Conservation (phyloP, 208 protist genomes). For the Wallacemonas sp. region DNA sequence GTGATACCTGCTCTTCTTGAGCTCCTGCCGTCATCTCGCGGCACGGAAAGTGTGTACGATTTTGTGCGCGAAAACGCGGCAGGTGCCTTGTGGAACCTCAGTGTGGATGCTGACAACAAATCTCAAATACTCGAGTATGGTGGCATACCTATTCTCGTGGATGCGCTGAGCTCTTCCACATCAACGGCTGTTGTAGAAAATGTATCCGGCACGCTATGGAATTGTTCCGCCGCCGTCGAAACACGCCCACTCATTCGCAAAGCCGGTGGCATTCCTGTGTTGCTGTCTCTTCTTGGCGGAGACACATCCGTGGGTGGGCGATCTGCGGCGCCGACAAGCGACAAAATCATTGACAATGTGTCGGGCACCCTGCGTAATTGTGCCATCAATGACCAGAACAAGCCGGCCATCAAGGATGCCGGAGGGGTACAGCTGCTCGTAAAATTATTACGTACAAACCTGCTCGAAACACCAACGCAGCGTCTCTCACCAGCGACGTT, state of each 20-base stretch:
- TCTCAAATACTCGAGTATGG: conserved; percentile 87
- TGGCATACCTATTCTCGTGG: conserved; percentile 78
- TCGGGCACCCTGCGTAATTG: conserved; percentile 91
- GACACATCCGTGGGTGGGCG: background rate
- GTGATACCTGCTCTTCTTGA: conserved; percentile 85
- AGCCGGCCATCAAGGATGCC: conserved; percentile 80
- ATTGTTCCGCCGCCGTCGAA: conserved; percentile 89
- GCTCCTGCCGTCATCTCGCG: conserved; percentile 46
- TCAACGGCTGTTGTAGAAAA: conserved; percentile 89
- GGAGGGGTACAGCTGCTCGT: conserved; percentile 85
- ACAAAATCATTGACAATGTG: conserved; percentile 91
- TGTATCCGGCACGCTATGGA: conserved; percentile 91
- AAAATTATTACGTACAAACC: conserved; percentile 29
- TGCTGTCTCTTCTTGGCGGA: conserved; percentile 65
- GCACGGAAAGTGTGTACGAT: conserved; percentile 42
- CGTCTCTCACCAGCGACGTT: conserved; percentile 55
- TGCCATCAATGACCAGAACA: conserved; percentile 93
- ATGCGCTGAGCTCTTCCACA: conserved; percentile 63
- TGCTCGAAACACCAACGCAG: conserved; percentile 3
- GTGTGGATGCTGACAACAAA: conserved; percentile 92
- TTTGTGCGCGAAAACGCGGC: conserved; percentile 92
- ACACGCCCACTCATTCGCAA: conserved; percentile 82
- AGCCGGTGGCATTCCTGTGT: conserved; percentile 74
- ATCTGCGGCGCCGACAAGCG: conserved; percentile 32
- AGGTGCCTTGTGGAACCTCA: conserved; percentile 92